Evolutionary conservation across 2,329 filamentous ascomycete species (phyloP), one percentile per base, ranked within the genome.

Genomic region (Botryotinia calthae): DNA sequence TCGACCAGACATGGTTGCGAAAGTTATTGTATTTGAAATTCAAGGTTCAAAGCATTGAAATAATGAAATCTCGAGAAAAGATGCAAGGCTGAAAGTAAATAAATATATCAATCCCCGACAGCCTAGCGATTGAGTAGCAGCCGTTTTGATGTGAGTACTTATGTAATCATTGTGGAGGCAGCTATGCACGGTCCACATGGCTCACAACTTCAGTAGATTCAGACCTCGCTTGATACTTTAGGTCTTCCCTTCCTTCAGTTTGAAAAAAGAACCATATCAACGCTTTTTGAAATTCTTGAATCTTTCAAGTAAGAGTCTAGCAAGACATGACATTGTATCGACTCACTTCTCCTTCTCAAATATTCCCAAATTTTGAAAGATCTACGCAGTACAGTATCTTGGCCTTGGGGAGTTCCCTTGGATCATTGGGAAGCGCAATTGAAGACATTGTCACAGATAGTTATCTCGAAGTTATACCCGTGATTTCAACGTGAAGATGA

Each of bases 1-100:
- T 85, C 94, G 91, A 79, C 80, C 78, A 72, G 80, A 79, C 80
- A 82, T 82, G 28, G 22, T 56, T 56, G 34, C 65, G 18, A 31
- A 1, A 7, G 2, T 67, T 16, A 14, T 67, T 31, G 34, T 54
- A 56, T 12, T 22, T 25, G 22, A 22, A n/a, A 67, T 56, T 25
- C 48, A 56, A 56, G 48, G 25, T 56, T 56, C 48, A 42, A 20
- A 67, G 65, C 65, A 48, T 67, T n/a, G 62, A 56, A 40, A 67
- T 67, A 51, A 31, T 56, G 9, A 42, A 46, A 54, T 5, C 62
- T 56, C 18, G 10, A 67, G 34, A 56, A 67, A 67, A 56, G 65
- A 67, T 67, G 34, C 65, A 67, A 67, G 65, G 65, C 48, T 67
- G 65, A 67, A 18, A 54, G 46, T 54, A 67, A 54, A 54, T 66